These are phyloP conservation scores for Cladorrhinum samala DNA, from an alignment of 495 filamentous ascomycete genomes.

Conservation along the genomic window DNA sequence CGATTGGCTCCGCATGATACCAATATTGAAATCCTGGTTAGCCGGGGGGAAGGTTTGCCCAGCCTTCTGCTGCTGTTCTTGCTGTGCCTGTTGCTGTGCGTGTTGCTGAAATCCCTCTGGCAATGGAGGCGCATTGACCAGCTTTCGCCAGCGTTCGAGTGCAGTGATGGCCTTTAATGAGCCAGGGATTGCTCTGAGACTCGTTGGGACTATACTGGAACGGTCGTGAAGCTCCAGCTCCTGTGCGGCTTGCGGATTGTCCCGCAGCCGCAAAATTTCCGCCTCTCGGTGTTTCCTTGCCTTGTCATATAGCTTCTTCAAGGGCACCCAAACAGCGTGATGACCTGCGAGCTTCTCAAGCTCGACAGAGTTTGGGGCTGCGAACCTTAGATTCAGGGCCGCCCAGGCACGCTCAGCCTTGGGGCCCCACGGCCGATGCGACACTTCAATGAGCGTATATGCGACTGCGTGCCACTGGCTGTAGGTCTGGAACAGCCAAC, in stretches of 20 bases:
- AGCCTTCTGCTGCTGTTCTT: neutral
- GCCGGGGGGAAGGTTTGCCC: neutral
- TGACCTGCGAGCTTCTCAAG: conserved; percentile 43
- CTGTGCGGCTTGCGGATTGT: conserved; percentile 35
- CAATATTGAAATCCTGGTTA: too few relatives aligned
- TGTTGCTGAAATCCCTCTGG: conserved; percentile 8
- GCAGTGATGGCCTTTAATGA: conserved; percentile 31
- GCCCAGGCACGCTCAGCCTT: conserved; percentile 78
- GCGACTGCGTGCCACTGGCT: conserved; percentile 79
- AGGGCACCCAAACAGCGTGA: conserved; percentile 66
- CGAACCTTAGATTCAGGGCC: conserved; percentile 58
- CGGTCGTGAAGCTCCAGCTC: conserved; percentile 37
- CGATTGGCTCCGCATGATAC: too few relatives aligned
- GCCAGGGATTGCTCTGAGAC: conserved; percentile 33
- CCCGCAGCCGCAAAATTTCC: conserved; percentile 38
- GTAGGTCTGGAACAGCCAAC: conserved; percentile 78
- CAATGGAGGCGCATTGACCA: conserved; percentile 34
- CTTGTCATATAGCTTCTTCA: conserved; percentile 65
- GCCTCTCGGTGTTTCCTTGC: conserved; percentile 50
- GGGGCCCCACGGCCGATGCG: conserved; percentile 57
- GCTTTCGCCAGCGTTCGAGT: conserved; percentile 40
- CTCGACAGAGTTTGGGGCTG: conserved; percentile 45
- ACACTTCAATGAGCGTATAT: conserved; percentile 70
- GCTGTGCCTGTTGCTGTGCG: neutral
- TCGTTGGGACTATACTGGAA: conserved; percentile 25